phyloP scores from a whole-genome alignment of 768 basidiomycete species.

The Pulveroboletus sp. region DNA sequence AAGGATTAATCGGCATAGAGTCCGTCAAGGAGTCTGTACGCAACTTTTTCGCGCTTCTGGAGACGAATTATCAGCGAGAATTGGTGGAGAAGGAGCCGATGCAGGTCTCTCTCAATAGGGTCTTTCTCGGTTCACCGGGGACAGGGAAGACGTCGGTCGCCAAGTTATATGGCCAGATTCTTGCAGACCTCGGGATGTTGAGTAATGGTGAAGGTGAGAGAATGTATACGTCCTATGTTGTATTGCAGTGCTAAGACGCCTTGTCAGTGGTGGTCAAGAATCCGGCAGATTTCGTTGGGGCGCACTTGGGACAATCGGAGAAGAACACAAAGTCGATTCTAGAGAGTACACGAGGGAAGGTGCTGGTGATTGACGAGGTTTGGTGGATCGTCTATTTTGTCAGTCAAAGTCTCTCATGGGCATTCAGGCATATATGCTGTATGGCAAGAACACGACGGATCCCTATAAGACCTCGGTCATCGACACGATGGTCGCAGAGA shows the following conservation, averaged over 20 bases:
- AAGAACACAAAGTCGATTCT: constrained; percentile 61
- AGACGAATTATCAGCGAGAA: constrained; percentile 58
- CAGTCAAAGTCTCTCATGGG: not conserved
- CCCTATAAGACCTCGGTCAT: constrained; percentile 64
- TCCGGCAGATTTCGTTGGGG: constrained; percentile 64
- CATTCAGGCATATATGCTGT: constrained; percentile 66
- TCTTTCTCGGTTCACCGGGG: constrained; percentile 65
- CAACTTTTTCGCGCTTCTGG: constrained; percentile 44
- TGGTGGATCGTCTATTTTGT: not conserved
- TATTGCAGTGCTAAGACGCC: not conserved
- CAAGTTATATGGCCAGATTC: constrained; percentile 59
- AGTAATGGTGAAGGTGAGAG: constrained; percentile 66
- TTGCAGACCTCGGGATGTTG: constrained; percentile 58
- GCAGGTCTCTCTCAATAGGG: constrained; percentile 54
- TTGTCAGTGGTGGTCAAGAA: constrained; percentile 58
- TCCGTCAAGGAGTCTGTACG: constrained; percentile 54
- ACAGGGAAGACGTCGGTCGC: constrained; percentile 74
- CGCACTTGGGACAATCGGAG: constrained; percentile 56
- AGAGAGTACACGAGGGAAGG: constrained; percentile 55
- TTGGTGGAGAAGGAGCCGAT: constrained; percentile 50
- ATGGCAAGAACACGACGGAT: constrained; percentile 41
- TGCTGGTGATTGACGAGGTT: constrained; percentile 70
- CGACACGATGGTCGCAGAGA: constrained; percentile 71
- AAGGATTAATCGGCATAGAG: constrained; percentile 49
- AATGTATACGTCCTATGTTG: too few relatives aligned